These are phyloP conservation scores for Phialophora expanda DNA, from an alignment of 2,329 filamentous ascomycete species.

Conservation along the genomic window DNA sequence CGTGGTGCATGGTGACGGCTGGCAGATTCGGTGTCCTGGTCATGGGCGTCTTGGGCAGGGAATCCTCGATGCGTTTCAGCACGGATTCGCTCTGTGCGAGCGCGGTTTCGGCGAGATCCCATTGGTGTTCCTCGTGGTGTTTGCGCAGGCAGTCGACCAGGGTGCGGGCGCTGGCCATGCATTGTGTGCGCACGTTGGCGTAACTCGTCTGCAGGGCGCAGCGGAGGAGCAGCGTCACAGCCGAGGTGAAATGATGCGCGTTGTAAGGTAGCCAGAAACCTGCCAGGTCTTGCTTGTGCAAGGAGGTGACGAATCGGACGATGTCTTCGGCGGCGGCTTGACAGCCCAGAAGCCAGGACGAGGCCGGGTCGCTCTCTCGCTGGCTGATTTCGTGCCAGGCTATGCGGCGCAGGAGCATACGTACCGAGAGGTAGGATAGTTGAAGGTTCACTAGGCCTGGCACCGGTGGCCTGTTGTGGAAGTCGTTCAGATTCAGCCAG, in stretches of 20 bases:
- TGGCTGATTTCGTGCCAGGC: conserved; percentile 51
- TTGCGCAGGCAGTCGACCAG: conserved; percentile 55
- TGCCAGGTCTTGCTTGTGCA: conserved; percentile 33
- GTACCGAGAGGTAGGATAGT: conserved; percentile 52
- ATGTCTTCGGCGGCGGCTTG: conserved; percentile 34
- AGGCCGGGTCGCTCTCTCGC: conserved; percentile 33
- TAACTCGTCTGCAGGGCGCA: conserved; percentile 48
- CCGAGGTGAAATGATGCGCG: conserved; percentile 39
- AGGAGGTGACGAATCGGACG: conserved; percentile 50
- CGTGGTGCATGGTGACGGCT: conserved; percentile 14
- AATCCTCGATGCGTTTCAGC: conserved; percentile 42
- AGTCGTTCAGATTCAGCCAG: conserved; percentile 48
- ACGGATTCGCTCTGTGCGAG: conserved; percentile 57
- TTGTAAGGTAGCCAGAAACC: conserved; percentile 40
- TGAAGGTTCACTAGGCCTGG: conserved; percentile 53
- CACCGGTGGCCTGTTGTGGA: conserved; percentile 44
- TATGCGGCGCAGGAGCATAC: conserved; percentile 55
- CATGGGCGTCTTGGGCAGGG: conserved; percentile 30
- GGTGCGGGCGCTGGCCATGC: conserved; percentile 55
- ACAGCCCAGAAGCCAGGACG: conserved; percentile 38
- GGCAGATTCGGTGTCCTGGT: conserved; percentile 20
- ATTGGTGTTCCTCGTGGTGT: conserved; percentile 57
- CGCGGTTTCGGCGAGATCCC: conserved; percentile 62
- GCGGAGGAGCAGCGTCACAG: conserved; percentile 38
- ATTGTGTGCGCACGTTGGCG: conserved; percentile 51